Evolutionary conservation across 2,329 filamentous ascomycete species (phyloP).

Genomic region (Pseudogymnoascus sp.): DNA sequence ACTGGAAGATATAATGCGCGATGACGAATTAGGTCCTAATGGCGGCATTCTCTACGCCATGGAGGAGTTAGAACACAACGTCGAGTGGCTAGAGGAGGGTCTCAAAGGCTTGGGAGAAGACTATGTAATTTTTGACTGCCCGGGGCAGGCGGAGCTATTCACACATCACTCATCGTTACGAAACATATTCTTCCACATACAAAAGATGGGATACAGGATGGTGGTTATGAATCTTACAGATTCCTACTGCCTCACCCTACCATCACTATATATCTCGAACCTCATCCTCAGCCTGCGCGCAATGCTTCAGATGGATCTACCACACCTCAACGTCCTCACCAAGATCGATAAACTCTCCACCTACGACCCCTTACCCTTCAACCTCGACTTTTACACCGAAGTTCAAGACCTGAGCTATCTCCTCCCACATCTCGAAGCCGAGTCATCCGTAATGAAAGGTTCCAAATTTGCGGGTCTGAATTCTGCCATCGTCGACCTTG

Average conservation of each 20-base stretch:
- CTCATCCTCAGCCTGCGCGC: constrained; percentile 86
- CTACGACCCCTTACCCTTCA: constrained; percentile 84
- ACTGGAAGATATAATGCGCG: constrained; percentile 89
- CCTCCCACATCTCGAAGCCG: constrained; percentile 69
- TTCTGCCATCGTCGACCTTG: constrained; percentile 74
- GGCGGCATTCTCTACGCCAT: constrained; percentile 88
- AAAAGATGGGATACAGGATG: constrained; percentile 89
- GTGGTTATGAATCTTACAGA: constrained; percentile 91
- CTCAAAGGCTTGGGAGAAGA: constrained; percentile 77
- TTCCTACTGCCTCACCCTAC: constrained; percentile 85
- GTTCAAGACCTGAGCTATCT: constrained; percentile 87
- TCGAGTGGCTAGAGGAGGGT: constrained; percentile 82
- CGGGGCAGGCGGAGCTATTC: constrained; percentile 93
- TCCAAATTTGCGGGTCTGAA: constrained; percentile 80
- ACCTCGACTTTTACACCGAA: constrained; percentile 94
- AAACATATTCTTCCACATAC: constrained; percentile 83
- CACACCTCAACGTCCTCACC: constrained; percentile 90
- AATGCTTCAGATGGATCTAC: constrained; percentile 97
- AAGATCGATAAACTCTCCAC: constrained; percentile 92
- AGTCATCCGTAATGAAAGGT: constrained; percentile 62
- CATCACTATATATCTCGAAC: constrained; percentile 91
- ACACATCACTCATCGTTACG: constrained; percentile 89
- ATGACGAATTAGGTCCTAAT: constrained; percentile 85
- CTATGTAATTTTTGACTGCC: constrained; percentile 92
- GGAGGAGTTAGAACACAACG: constrained; percentile 89